Conservation (phyloP, 768 basidiomycete species). For the Calocybe cyanea region DNA sequence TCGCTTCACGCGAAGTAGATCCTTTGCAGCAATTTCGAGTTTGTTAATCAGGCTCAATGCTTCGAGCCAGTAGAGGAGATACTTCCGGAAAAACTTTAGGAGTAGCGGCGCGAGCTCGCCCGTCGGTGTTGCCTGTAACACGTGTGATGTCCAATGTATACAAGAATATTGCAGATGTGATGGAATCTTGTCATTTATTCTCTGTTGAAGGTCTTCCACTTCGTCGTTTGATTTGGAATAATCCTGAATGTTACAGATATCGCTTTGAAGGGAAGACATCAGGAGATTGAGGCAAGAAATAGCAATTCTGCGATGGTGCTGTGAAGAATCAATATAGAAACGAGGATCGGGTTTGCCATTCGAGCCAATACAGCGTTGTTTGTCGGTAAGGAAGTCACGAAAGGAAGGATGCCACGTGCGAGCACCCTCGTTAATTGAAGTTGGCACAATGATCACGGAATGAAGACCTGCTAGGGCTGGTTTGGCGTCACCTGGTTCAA, state of each 20-base stretch:
- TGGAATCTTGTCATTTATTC: neutral
- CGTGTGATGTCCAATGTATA: conserved; percentile 9
- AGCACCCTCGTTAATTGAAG: neutral
- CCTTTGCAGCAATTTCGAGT: conserved; percentile 3
- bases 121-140: neutral
- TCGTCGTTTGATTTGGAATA: neutral
- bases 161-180: conserved; percentile 4
- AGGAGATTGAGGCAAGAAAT: conserved; percentile 3
- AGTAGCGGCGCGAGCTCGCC: neutral
- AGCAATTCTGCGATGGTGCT: conserved; percentile 4
- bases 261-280: conserved; percentile 1
- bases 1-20: conserved; percentile 3
- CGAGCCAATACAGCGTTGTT: conserved; percentile 1
- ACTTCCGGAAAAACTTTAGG: conserved; percentile 1
- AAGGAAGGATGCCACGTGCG: conserved; percentile 11
- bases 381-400: conserved; percentile 9
- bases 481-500: conserved; percentile 1
- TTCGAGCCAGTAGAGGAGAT: conserved; percentile 9
- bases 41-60: conserved; percentile 2
- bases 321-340: neutral
- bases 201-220: conserved; percentile 1
- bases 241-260: conserved; percentile 6
- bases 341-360: too few species aligned
- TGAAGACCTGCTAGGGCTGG: conserved; percentile 5
- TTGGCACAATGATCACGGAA: conserved; percentile 6